Evolutionary conservation across 257 asterid species (phyloP).

Genomic region (Solanum verrucosum): DNA sequence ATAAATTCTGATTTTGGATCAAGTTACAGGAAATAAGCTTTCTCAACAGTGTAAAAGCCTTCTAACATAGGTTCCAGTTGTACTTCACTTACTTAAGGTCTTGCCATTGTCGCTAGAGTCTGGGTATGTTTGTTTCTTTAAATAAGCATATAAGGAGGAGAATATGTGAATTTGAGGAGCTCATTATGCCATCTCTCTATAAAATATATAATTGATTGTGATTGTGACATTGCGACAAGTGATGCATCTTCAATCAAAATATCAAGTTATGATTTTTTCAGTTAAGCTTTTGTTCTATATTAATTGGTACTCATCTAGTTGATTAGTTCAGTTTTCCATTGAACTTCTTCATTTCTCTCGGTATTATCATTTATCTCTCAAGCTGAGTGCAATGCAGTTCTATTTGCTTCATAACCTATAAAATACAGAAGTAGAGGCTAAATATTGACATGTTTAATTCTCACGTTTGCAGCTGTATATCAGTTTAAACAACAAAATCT

Average conservation of each 20-base stretch:
- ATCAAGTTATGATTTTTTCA: not conserved
- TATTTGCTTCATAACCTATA: not conserved
- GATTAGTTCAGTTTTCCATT: not conserved
- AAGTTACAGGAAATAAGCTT: not conserved
- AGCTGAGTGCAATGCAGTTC: not conserved
- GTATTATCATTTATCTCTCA: not conserved
- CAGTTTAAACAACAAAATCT: slow-evolving; percentile 69
- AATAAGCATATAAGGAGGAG: not conserved
- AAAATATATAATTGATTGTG: not conserved
- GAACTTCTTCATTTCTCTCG: not conserved
- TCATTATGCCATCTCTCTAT: not conserved
- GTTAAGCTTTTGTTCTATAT: not conserved
- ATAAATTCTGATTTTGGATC: not conserved
- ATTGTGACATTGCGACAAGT: not conserved
- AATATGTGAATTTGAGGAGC: not conserved
- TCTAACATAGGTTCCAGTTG: not conserved
- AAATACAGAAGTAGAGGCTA: not conserved
- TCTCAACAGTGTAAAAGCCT: not conserved
- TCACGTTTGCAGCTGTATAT: slow-evolving; percentile 37
- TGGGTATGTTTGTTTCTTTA: not conserved
- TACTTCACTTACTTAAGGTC: not conserved
- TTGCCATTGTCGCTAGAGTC: not conserved
- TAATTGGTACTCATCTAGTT: not conserved
- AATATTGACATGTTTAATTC: not conserved
- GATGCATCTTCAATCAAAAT: not conserved